Base-by-base conservation (phyloP, 2,329 filamentous ascomycete species). In the Sporothrix phasma region DNA sequence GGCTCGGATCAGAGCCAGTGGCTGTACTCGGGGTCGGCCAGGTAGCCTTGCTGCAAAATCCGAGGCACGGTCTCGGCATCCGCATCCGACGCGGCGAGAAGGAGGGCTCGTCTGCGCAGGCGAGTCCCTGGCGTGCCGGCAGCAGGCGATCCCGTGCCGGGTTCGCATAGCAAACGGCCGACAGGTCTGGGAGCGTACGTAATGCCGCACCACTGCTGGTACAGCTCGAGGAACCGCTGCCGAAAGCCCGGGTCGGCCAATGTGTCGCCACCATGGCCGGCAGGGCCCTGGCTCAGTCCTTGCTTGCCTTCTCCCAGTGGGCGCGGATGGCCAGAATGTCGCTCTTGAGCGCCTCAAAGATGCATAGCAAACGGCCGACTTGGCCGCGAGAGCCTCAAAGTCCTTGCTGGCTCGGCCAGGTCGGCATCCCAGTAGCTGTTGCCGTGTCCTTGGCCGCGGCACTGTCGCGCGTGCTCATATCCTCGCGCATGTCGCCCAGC, bases 1-100 rank as follows among this genome's bases (percentile, higher is more conserved):
- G 0, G 82, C 82, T 64, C 81, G 81, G 17, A 84, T 71, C 2
- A 81, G 70, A 3, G 76, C 74, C 81, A 85, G 3, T 67, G 70
- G 29, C 74, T 77, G 11, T 74, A 62, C 0, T 73, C 72, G 0
- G 69, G 64, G 5, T 70, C 67, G 0, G 65, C 49, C 4, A 73
- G 65, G 49, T 69, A 68, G 1, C 66, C 65, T 41, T 72, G 71
- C 13, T 72, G 70, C 5, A 80, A 67, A 3, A 73, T 71, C 0
- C 62, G 62, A 17, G 69, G 61, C 22, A 83, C 77, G 2, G 68
- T 69, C 7, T 72, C 69, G 76, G 76, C 82, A 46, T 70, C 70
- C 2, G 75, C 72, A 3, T 59, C 49, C 22, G 34, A 26, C 11
- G 22, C 49, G 10, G 15, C 34, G 6, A 60, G 24, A 17, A 34